Conservation (phyloP, 2,329 filamentous ascomycete species). For the Myotisia sp. region DNA sequence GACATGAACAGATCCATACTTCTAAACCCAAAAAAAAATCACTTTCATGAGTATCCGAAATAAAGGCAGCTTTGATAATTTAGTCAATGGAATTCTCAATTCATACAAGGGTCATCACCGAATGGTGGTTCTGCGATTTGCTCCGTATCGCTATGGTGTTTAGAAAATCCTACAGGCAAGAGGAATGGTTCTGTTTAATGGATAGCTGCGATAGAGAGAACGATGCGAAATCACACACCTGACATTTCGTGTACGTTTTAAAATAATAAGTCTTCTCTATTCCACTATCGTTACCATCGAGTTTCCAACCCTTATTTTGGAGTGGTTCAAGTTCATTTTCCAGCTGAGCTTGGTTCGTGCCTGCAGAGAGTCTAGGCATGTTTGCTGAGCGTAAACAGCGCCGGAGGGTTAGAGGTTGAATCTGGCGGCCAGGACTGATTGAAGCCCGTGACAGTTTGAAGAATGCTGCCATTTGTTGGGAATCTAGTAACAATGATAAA, state of each 20-base stretch:
- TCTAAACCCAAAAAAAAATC: too few species aligned
- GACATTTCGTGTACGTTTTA: slow-evolving; percentile 7
- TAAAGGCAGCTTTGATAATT: not conserved
- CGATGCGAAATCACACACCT: not conserved
- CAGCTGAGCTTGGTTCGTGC: not conserved
- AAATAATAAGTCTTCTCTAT: slow-evolving; percentile 7
- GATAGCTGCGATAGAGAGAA: not conserved
- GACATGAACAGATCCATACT: slow-evolving; percentile 12
- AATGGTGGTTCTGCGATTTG: slow-evolving; percentile 25
- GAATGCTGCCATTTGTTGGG: too few species aligned
- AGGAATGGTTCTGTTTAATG: not conserved
- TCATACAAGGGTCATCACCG: slow-evolving; percentile 25
- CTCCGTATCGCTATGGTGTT: slow-evolving; percentile 4
- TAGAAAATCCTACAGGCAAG: slow-evolving; percentile 6
- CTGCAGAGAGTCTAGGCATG: too few species aligned
- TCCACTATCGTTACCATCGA: not conserved
- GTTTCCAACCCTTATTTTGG: not conserved
- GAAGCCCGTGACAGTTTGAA: too few species aligned
- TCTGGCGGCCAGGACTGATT: too few species aligned
- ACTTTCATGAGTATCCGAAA: not conserved
- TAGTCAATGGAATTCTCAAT: slow-evolving; percentile 9
- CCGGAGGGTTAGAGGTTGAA: too few species aligned
- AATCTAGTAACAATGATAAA: too few species aligned
- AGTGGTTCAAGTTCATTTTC: not conserved
- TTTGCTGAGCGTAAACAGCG: too few species aligned